phyloP scores from a whole-genome alignment of 2,329 filamentous ascomycete genomes.

The Phialemoniopsis sp. region DNA sequence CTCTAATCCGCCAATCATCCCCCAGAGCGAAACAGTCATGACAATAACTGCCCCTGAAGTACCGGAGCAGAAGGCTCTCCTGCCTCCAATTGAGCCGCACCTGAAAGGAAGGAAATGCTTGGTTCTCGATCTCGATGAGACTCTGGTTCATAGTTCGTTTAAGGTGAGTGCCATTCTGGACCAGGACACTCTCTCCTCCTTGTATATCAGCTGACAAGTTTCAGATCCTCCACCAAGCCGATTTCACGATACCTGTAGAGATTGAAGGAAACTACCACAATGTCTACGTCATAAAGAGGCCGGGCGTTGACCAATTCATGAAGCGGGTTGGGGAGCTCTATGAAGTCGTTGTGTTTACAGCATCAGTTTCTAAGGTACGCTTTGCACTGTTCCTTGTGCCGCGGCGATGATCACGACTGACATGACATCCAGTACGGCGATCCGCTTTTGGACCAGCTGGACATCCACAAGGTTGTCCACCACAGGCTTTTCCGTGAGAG shows the following conservation, averaged over 20 bases:
- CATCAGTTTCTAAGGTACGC: conserved; percentile 91
- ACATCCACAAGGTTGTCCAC: conserved; percentile 95
- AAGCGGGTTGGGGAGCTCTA: conserved; percentile 96
- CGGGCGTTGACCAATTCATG: conserved; percentile 99
- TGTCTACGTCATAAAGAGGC: conserved; percentile 98
- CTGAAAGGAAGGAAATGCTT: conserved; percentile 88
- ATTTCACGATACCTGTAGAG: conserved; percentile 98
- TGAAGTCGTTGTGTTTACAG: conserved; percentile 97
- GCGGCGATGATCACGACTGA: too few species aligned
- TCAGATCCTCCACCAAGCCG: conserved; percentile 93
- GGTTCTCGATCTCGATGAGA: conserved; percentile 94
- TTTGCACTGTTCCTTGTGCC: conserved; percentile 6
- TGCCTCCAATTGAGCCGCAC: conserved; percentile 77
- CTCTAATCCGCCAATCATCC: conserved; percentile 25
- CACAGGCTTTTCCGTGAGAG: conserved; percentile 96
- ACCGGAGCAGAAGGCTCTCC: conserved; percentile 62
- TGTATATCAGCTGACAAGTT: background rate
- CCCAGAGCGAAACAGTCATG: conserved; percentile 34
- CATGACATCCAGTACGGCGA: conserved; percentile 72
- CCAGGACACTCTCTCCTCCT: too few species aligned
- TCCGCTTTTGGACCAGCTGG: conserved; percentile 89
- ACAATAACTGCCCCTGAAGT: conserved; percentile 38
- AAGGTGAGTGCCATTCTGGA: conserved; percentile 58
- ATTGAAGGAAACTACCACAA: conserved; percentile 99
- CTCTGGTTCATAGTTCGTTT: conserved; percentile 96